Conservation (phyloP, 2,329 filamentous ascomycete genomes). For the Teratosphaeriaceae sp. region DNA sequence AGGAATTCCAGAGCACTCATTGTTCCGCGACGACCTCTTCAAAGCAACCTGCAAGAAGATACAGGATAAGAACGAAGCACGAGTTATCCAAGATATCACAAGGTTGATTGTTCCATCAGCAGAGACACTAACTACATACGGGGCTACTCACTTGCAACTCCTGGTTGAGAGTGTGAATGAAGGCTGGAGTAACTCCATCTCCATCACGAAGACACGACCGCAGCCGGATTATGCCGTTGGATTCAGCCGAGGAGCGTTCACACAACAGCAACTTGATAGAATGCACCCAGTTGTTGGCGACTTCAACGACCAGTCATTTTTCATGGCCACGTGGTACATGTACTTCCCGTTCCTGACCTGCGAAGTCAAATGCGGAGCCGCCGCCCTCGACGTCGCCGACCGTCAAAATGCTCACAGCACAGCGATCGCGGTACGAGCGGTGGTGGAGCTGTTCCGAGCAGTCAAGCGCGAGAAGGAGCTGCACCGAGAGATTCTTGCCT, state of each 20-base stretch:
- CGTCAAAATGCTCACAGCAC: conserved; percentile 20
- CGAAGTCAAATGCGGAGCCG: conserved; percentile 18
- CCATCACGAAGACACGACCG: conserved; percentile 9
- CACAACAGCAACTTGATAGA: conserved; percentile 8
- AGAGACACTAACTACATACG: conserved; percentile 27
- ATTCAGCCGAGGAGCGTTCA: neutral
- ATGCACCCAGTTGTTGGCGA: conserved; percentile 20
- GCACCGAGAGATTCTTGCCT: conserved; percentile 3
- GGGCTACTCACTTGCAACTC: conserved; percentile 24
- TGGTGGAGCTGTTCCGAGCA: conserved; percentile 15
- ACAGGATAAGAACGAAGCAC: conserved; percentile 29
- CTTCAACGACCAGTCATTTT: conserved; percentile 9
- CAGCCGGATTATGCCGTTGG: conserved; percentile 2
- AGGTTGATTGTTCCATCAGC: conserved; percentile 36
- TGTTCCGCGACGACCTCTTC: conserved; percentile 37
- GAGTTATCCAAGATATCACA: conserved; percentile 35
- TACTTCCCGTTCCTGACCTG: conserved; percentile 17
- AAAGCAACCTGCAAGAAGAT: conserved; percentile 28
- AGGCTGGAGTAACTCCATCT: conserved; percentile 13
- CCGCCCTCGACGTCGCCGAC: conserved; percentile 15
- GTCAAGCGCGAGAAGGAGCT: conserved; percentile 17
- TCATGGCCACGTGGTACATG: conserved; percentile 27
- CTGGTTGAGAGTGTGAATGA: conserved; percentile 29
- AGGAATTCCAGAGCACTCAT: conserved; percentile 28
- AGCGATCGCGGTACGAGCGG: conserved; percentile 14